Base-by-base conservation (phyloP, 345 rosid genomes). In the Raphanus sativus region DNA sequence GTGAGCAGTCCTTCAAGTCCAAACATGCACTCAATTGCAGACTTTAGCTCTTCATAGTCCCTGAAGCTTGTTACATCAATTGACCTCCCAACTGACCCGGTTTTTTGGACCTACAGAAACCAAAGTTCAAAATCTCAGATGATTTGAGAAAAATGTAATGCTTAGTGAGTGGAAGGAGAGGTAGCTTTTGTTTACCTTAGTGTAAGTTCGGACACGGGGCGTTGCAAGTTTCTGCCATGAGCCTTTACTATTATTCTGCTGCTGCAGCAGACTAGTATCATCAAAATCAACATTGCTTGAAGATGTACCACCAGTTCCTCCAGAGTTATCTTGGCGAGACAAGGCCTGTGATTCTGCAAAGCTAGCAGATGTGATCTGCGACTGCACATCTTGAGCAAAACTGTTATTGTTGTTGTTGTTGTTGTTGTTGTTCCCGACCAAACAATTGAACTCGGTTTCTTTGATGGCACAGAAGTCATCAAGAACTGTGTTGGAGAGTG, bases 41-140 rank as follows among this genome's bases (percentile, higher is more conserved):
- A 80, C 77, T 92, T 84, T 11, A 93, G 89, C 81, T 95, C 92
- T 26, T 83, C 86, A 6, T 95, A 95, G 85, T 90, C 94, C 71
- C 81, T 91, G 64, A 86, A 95, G 81, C 88, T 85, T 1, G 96
- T 91, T 45, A 95, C 96, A 65, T 93, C 97, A 33, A 95, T 91
- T 7, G 98, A 95, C 84, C 99, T 87, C 69, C 99, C 99, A 0
- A 95, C 99, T n/a, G 97, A 95, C 45, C 99, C 99, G 1, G 94
- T 86, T 81, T 93, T 92, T 75, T 95, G 99, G 84, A 95, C 99
- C 98, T 93, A 80, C 80, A 50, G 26, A 26, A 26, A 48, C 63
- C 55, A 69, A 68, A 55, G 28, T 55, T 42, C 28, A 13, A 21
- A 21, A 67, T 33, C 59, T 73, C 34, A 62, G 52, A 56, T 11